Evolutionary conservation across 495 filamentous ascomycete species (phyloP).

Genomic region (Hypoxylon cercidicola): DNA sequence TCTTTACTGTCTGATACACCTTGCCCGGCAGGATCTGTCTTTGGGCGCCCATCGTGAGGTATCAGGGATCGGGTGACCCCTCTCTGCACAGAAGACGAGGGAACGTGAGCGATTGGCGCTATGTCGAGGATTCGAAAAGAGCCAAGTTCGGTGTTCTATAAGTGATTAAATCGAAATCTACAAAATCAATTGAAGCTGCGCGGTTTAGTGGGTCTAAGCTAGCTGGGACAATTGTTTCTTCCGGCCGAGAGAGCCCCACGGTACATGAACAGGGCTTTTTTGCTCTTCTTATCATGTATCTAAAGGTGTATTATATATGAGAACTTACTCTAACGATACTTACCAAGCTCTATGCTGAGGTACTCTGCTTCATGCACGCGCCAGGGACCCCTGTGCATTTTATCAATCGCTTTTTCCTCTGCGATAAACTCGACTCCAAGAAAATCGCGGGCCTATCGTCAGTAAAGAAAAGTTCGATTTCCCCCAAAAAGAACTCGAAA

Average conservation of each 20-base stretch:
- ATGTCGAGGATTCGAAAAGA: conserved; percentile 2
- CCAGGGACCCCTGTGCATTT: not conserved
- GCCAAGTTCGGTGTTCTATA: conserved; percentile 4
- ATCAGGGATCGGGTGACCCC: not conserved
- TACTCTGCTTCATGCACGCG: not conserved
- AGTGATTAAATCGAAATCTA: not conserved
- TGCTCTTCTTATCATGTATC: not conserved
- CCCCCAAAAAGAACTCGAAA: conserved; percentile 12
- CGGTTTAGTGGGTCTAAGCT: not conserved
- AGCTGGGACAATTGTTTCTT: conserved; percentile 33
- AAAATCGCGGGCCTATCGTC: conserved; percentile 9
- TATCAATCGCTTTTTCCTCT: conserved; percentile 23
- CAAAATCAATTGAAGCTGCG: conserved; percentile 4
- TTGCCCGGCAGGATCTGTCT: conserved; percentile 39
- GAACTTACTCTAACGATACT: not conserved
- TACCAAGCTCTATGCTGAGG: not conserved
- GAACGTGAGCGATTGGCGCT: conserved; percentile 15
- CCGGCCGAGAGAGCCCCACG: not conserved
- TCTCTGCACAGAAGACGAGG: conserved; percentile 3
- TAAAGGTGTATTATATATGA: not conserved
- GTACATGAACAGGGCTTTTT: too few species aligned
- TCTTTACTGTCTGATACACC: conserved; percentile 43
- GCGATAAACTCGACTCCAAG: conserved; percentile 29
- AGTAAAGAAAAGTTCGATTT: conserved; percentile 25
- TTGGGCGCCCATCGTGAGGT: conserved; percentile 43